phyloP scores from a whole-genome alignment of 1,284 basidiomycete genomes.

The Ganoderma boninense region DNA sequence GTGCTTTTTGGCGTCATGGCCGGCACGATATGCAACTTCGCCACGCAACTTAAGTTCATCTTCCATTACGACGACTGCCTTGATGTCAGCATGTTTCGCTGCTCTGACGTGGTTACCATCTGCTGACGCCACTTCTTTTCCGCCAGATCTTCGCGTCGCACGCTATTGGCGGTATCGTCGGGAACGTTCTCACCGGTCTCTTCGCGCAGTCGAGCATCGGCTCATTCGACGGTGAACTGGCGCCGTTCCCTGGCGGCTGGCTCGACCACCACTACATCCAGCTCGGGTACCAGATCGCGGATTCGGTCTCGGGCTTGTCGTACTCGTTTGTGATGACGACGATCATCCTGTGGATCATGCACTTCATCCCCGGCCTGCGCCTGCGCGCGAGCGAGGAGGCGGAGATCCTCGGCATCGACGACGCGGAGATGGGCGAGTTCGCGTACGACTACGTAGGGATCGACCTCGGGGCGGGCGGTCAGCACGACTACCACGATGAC shows the following conservation, averaged over 20 bases:
- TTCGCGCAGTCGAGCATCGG: conserved; percentile 92
- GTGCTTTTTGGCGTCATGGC: conserved; percentile 89
- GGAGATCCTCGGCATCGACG: conserved; percentile 94
- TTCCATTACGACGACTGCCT: conserved; percentile 81
- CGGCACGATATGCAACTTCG: conserved; percentile 91
- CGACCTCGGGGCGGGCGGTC: conserved; percentile 32
- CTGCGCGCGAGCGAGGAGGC: conserved; percentile 84
- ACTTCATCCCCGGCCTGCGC: conserved; percentile 88
- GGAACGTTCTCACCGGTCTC: conserved; percentile 86
- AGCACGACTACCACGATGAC: conserved; percentile 38
- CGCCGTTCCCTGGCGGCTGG: conserved; percentile 87
- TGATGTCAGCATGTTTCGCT: conserved; percentile 60
- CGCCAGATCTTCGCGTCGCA: conserved; percentile 88
- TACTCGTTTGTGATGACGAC: conserved; percentile 90
- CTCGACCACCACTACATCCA: conserved; percentile 87
- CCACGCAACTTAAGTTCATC: conserved; percentile 91
- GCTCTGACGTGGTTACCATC: conserved; percentile 2
- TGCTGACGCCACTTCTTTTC: conserved; percentile 2
- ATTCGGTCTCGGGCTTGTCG: conserved; percentile 75
- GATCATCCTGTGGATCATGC: conserved; percentile 91
- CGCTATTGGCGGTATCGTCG: conserved; percentile 88
- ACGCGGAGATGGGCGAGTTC: conserved; percentile 93
- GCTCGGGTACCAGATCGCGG: conserved; percentile 89
- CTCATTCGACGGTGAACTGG: conserved; percentile 77
- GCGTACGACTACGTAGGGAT: conserved; percentile 91